These are phyloP conservation scores for Nosema muscidifuracis DNA, from an alignment of 371 early-diverging fungal species.

Conservation along the genomic window DNA sequence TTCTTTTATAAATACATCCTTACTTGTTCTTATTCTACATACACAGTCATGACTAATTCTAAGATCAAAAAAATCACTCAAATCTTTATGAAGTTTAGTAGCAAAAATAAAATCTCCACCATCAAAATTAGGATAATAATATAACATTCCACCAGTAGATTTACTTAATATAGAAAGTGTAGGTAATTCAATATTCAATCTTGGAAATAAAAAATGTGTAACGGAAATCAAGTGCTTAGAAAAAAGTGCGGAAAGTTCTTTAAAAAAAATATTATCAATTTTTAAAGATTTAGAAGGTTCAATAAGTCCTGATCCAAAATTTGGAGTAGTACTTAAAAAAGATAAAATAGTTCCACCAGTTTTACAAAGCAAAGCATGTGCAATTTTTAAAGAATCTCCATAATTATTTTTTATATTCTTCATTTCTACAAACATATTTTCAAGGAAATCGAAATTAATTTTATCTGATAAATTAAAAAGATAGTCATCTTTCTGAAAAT, in stretches of 20 bases:
- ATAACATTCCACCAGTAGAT: constrained; percentile 83
- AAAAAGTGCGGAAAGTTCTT: constrained; percentile 79
- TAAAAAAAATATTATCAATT: constrained; percentile 69
- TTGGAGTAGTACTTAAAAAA: constrained; percentile 53
- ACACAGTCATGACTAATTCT: constrained; percentile 86
- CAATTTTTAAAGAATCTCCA: constrained; percentile 49
- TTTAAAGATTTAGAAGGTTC: not conserved
- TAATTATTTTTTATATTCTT: constrained; percentile 45
- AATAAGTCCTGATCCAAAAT: constrained; percentile 41
- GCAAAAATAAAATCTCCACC: constrained; percentile 75
- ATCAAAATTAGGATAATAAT: constrained; percentile 85
- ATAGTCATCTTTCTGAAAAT: constrained; percentile 25
- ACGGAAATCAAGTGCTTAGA: constrained; percentile 78
- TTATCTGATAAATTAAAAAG: constrained; percentile 34
- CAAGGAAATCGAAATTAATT: constrained; percentile 12
- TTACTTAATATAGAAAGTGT: constrained; percentile 70
- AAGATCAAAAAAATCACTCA: constrained; percentile 72
- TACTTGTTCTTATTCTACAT: constrained; percentile 80
- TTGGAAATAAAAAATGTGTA: constrained; percentile 80
- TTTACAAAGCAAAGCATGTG: constrained; percentile 17
- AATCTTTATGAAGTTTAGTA: constrained; percentile 75
- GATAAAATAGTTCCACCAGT: constrained; percentile 46
- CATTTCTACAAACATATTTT: constrained; percentile 22
- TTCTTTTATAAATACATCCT: constrained; percentile 64
- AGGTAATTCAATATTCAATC: constrained; percentile 79